Evolutionary conservation across 257 asterid species (phyloP), one percentile per base, ranked within the genome.

Genomic region (Nicotiana paniculata): DNA sequence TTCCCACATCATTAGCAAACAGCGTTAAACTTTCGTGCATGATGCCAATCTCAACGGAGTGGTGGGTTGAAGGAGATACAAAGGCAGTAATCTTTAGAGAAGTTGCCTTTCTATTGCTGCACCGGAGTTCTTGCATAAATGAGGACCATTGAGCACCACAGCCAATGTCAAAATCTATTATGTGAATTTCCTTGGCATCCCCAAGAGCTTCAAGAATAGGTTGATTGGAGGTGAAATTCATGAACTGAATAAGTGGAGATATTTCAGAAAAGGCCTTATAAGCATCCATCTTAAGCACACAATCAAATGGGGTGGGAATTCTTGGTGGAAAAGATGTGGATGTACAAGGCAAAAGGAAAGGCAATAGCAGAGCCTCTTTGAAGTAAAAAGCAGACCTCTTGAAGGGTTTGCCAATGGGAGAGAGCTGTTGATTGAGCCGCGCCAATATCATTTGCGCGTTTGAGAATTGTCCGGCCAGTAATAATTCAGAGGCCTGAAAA

Each of bases 131-230:
- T 69, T 85, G 90, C 89, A 91, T 88, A 78, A 91, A 91, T n/a
- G 94, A 89, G 79, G 94, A 86, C 92, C 94, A 91, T 26, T 89
- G 92, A 55, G 90, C 92, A 59, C 94, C 94, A 77, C 84, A 83
- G 12, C 94, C 94, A 6, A 91, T 86, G 70, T 91, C 94, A 51
- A 91, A 91, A 53, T 91, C 94, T 9, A 91, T 72, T n/a, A 91
- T 77, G 55, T 91, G 94, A 77, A 91, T 83, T 4, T 43, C 70
- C 26, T 84, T 85, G 0, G 84, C 77, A 33, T 84, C 81, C 59
- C 81, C 90, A 33, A 91, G 81, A 59, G 88, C 91, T 81, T 89
- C 94, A 68, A 89, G 89, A 21, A 91, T 67, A 55, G 84, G 82
- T 76, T 90, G 93, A 70, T 90, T 88, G 77, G 93, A 87, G 53